These are phyloP conservation scores for Gnomoniopsis sp. DNA, from an alignment of 2,329 filamentous ascomycete genomes.

Conservation along the genomic window DNA sequence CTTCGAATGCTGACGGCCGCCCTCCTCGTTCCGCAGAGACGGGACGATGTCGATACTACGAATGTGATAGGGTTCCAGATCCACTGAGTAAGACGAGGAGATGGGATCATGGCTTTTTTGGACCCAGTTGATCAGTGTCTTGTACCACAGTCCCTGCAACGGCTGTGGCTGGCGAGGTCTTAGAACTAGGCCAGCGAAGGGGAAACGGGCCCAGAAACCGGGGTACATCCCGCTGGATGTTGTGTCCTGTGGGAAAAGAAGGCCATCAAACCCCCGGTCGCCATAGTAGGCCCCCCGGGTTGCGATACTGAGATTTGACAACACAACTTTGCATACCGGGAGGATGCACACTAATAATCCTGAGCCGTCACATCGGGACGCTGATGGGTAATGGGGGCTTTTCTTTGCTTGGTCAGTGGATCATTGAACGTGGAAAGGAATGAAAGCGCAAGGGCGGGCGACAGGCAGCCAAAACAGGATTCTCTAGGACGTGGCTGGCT, in stretches of 20 bases:
- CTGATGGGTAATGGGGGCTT: no score
- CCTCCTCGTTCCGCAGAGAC: not conserved
- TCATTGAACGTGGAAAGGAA: not conserved
- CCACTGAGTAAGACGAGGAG: not conserved
- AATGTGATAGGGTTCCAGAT: not conserved
- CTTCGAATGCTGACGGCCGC: not conserved
- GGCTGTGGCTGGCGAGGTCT: conserved; percentile 3
- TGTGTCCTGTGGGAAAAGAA: no score
- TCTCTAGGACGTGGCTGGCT: not conserved
- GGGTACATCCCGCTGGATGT: no score
- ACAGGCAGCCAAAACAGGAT: not conserved
- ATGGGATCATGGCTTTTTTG: not conserved
- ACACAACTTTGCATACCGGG: no score
- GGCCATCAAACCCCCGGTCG: no score
- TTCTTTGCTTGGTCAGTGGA: no score
- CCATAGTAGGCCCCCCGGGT: no score
- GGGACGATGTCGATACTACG: not conserved
- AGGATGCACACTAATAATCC: no score
- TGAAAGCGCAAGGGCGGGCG: not conserved
- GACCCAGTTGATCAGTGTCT: not conserved
- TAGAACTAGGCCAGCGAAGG: not conserved
- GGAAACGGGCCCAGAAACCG: not conserved
- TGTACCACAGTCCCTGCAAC: not conserved
- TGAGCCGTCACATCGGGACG: no score
- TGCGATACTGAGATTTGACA: no score